Conservation (phyloP, 1,284 basidiomycete genomes). For the Anthracocystis panici-leucophaei region DNA sequence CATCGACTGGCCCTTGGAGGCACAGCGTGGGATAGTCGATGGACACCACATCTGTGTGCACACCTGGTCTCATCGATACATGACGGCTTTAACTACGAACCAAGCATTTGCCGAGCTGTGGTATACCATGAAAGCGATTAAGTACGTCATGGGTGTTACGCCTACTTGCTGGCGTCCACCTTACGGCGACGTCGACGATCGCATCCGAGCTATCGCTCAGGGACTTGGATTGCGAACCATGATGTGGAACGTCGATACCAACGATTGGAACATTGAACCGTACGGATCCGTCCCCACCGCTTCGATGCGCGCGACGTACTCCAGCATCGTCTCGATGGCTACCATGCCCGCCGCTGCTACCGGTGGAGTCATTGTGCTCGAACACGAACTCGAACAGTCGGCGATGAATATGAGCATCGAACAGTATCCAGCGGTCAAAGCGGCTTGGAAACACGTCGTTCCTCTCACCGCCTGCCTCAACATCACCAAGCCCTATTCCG, state of each 20-base stretch:
- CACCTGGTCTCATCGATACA: conserved; percentile 71
- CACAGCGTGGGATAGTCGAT: conserved; percentile 70
- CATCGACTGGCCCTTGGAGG: conserved; percentile 73
- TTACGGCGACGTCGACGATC: conserved; percentile 73
- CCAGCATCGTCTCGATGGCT: conserved; percentile 68
- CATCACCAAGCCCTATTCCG: conserved; percentile 70
- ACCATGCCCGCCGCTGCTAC: conserved; percentile 70
- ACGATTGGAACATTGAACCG: conserved; percentile 71
- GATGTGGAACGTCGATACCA: conserved; percentile 71
- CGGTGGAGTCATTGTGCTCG: conserved; percentile 65
- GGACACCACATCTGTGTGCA: conserved; percentile 58
- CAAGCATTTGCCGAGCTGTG: conserved; percentile 74
- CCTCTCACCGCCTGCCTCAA: conserved; percentile 63
- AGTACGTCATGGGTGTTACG: conserved; percentile 72
- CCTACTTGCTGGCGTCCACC: conserved; percentile 72
- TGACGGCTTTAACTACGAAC: conserved; percentile 72
- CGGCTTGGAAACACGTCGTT: conserved; percentile 58
- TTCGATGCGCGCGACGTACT: conserved; percentile 71
- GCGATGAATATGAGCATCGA: conserved; percentile 57
- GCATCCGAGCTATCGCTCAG: conserved; percentile 72
- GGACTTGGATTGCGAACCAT: conserved; percentile 72
- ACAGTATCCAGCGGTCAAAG: conserved; percentile 50
- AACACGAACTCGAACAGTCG: conserved; percentile 57
- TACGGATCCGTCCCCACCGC: conserved; percentile 62
- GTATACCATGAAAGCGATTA: conserved; percentile 73